These are phyloP conservation scores for Lithospermum erythrorhizon DNA, from an alignment of 257 asterid species.

Conservation along the genomic window DNA sequence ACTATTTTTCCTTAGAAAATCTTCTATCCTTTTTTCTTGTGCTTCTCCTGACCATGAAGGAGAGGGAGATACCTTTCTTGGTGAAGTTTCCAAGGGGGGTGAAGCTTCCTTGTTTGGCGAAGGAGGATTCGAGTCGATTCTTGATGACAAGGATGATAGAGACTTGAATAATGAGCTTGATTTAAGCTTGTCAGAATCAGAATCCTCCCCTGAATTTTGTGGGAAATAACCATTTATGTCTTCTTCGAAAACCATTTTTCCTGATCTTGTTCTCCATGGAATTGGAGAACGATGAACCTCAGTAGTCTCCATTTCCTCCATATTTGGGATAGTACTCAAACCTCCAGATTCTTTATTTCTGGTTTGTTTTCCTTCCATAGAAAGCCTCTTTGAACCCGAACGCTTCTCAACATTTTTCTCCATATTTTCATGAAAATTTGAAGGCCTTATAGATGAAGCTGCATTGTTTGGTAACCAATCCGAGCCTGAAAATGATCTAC, in stretches of 20 bases:
- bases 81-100: constrained; percentile 17
- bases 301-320: constrained; percentile 28
- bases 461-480: constrained; percentile 12
- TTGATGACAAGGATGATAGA: constrained; percentile 14
- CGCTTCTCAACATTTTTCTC: constrained; percentile 44
- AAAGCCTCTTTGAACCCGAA: constrained; percentile 12
- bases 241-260: constrained; percentile 42
- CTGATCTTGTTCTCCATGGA: constrained; percentile 89
- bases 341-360: constrained; percentile 5
- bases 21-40: constrained; percentile 32
- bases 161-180: constrained; percentile 25
- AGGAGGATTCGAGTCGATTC: constrained; percentile 14
- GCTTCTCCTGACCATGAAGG: constrained; percentile 21
- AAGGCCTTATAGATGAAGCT: constrained; percentile 9
- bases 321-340: constrained; percentile 8
- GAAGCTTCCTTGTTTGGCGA: constrained; percentile 24
- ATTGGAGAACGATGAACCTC: constrained; percentile 65
- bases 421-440: constrained; percentile 17
- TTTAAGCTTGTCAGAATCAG: constrained; percentile 18
- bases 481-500: constrained; percentile 12
- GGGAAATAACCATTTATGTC: constrained; percentile 6
- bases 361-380: neutral
- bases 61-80: constrained; percentile 16
- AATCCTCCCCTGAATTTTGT: constrained; percentile 14
- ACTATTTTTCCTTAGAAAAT: constrained; percentile 28